Evolutionary conservation across 2,329 filamentous ascomycete genomes (phyloP), one percentile per base, ranked within the genome.

Genomic region (Alternaria burnsii): DNA sequence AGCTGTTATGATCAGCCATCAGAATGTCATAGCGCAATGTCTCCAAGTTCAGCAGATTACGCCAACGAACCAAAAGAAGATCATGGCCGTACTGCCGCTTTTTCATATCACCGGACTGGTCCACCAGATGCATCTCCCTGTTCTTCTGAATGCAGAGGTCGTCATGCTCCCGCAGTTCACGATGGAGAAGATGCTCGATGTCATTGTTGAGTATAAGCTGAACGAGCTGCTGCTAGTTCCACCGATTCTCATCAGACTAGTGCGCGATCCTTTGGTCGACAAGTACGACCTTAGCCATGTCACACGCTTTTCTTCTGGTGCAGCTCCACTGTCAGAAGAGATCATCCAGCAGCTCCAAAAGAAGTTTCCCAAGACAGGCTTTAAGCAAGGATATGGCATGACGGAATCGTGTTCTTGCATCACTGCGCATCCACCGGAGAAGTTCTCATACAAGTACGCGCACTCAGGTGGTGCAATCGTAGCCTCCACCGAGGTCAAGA

Each of bases 371-470:
- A 77, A 82, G 1, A 87, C 84, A 0, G 86, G 86, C 0, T 88
- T 90, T 74, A 87, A 87, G 67, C 88, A 89, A 69, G 87, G 87
- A 2, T 90, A 89, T 67, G 88, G 88, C 28, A 90, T 91, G 87
- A 91, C 88, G 0, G 88, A 90, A 72, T 85, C 82, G 0, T 90
- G 87, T 71, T 83, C 81, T 2, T 89, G 86, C 65, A 88, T 91
- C 62, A 89, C 87, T 0, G 82, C 85, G 0, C 87, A 89, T 55
- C 86, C 88, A 5, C 84, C 84, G 0, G 80, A 82, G 1, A 82
- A 83, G 48, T 87, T 85, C 61, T 80, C 80, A 12, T 90, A 86
- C 77, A 82, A 84, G 48, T 86, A 89, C 63, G 87, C 83, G 0
- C 81, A 86, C 65, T 81, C 78, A 0, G 86, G 86, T 3, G 87